Evolutionary conservation across 2,329 filamentous ascomycete species (phyloP), one percentile per base, ranked within the genome.

Genomic region (Colletotrichum sp.): DNA sequence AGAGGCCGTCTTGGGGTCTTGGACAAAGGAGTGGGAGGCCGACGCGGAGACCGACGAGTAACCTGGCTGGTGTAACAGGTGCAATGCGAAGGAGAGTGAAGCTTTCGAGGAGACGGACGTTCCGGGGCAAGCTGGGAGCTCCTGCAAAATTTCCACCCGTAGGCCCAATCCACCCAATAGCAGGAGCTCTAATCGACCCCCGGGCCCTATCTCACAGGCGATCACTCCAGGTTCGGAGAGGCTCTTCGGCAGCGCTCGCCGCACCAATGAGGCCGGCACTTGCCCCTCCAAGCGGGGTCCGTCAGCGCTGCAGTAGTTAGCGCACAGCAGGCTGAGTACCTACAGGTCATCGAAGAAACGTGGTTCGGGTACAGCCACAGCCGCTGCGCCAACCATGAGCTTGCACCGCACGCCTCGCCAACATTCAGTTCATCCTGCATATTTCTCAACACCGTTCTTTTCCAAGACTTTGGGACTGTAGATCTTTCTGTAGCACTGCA

Each of bases 61-160:
- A 52, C 44, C 57, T 28, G 22, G 73, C 10, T 44, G 34, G 44
- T 75, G 70, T 48, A 26, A 73, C 10, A 57, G 48, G 34, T 73
- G 70, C 44, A 24, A 73, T 52, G 73, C 64, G 39, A 44, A 59
- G 55, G 28, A 32, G 24, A 68, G 36, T 28, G 55, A 64, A 75
- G 72, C 68, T 64, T 39, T 68, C 57, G 57, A 72, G 30, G 63
- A 34, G 70, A 73, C 57, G 59, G 70, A 73, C 62, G 73, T 57
- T 65, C 64, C 63, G 70, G 73, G 70, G 44, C 64, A 22, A 75
- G 73, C 70, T 75, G 24, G 59, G 73, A 73, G 73, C 73, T 75
- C 57, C 57, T 60, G 73, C 70, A 75, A 75, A 75, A 75, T 75
- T 75, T 75, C 73, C 73, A 73, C 73, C 48, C 22, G 6, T 6